phyloP scores from a whole-genome alignment of 2,329 filamentous ascomycete species.

The Colletotrichum cereale region DNA sequence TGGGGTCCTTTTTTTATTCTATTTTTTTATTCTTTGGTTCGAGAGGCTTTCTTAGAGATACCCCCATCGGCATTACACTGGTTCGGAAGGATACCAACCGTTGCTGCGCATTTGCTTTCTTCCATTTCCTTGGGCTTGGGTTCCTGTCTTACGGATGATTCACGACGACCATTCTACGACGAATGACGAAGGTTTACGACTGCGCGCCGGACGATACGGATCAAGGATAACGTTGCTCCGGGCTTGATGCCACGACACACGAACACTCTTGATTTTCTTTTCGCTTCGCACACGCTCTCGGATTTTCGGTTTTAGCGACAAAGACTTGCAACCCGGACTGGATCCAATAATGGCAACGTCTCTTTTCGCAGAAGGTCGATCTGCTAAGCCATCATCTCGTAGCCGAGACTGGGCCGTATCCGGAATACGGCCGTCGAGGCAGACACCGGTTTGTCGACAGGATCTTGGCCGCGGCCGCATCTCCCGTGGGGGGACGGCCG shows the following conservation, averaged over 20 bases:
- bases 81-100: conserved; percentile 46
- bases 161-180: conserved; percentile 59
- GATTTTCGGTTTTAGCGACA: conserved; percentile 40
- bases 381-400: conserved; percentile 50
- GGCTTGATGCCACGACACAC: conserved; percentile 50
- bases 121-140: conserved; percentile 51
- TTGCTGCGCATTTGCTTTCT: conserved; percentile 54
- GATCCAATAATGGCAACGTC: conserved; percentile 45
- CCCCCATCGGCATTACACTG: conserved; percentile 49
- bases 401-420: conserved; percentile 53
- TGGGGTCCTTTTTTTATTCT: conserved; percentile 46
- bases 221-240: conserved; percentile 44
- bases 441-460: conserved; percentile 61
- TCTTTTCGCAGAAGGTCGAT: conserved; percentile 46
- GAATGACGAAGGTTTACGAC: conserved; percentile 53
- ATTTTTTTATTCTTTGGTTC: conserved; percentile 52
- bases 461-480: conserved; percentile 46
- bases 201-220: conserved; percentile 47
- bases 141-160: conserved; percentile 62
- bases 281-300: conserved; percentile 41
- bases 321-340: conserved; percentile 45
- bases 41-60: conserved; percentile 57
- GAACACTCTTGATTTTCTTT: conserved; percentile 33
- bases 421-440: conserved; percentile 53
- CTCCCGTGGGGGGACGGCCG: conserved; percentile 28